Percentiles rank a stretch among this genome's conserved stretches.
phyloP scores from a whole-genome alignment of 2,329 filamentous ascomycete genomes.

The Ophiosphaerella korrae region DNA sequence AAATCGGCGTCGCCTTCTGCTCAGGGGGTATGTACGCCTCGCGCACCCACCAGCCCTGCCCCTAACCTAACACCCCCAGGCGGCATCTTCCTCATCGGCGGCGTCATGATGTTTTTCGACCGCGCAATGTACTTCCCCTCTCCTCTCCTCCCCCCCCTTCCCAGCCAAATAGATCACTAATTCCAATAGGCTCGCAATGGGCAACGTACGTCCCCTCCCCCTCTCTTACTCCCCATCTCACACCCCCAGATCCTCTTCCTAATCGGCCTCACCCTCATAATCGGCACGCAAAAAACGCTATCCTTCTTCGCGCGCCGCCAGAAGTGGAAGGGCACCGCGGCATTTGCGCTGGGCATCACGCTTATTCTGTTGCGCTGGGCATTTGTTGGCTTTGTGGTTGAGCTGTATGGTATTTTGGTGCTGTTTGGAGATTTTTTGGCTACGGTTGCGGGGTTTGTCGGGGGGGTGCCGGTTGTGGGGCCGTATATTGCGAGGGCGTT shows the following conservation, averaged over 20 bases:
- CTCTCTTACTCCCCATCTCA: background rate
- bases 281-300: slow-evolving; percentile 87
- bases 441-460: slow-evolving; percentile 86
- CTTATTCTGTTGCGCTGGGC: slow-evolving; percentile 92
- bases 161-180: slow-evolving; percentile 8
- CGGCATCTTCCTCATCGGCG: slow-evolving; percentile 91
- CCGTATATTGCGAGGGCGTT: slow-evolving; percentile 79
- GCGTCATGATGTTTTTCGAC: slow-evolving; percentile 97
- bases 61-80: slow-evolving; percentile 58
- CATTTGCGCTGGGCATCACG: slow-evolving; percentile 81
- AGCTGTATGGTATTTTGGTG: slow-evolving; percentile 90
- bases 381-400: slow-evolving; percentile 85
- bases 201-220: slow-evolving; percentile 68
- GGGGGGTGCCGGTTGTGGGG: slow-evolving; percentile 82
- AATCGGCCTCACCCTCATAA: slow-evolving; percentile 93
- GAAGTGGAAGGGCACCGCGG: slow-evolving; percentile 88
- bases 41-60: slow-evolving; percentile 17
- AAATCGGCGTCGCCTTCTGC: slow-evolving; percentile 97
- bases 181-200: slow-evolving; percentile 82
- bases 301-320: slow-evolving; percentile 93
- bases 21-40: slow-evolving; percentile 77
- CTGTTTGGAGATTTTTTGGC: slow-evolving; percentile 96
- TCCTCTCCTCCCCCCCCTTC: background rate
- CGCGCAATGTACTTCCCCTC: slow-evolving; percentile 79
- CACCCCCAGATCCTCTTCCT: slow-evolving; percentile 85